A percentile compares a stretch with the other conserved stretches of the same genome.
phyloP scores from a whole-genome alignment of 352 stramenopile genomes.

The Phytophthora pluvialis region DNA sequence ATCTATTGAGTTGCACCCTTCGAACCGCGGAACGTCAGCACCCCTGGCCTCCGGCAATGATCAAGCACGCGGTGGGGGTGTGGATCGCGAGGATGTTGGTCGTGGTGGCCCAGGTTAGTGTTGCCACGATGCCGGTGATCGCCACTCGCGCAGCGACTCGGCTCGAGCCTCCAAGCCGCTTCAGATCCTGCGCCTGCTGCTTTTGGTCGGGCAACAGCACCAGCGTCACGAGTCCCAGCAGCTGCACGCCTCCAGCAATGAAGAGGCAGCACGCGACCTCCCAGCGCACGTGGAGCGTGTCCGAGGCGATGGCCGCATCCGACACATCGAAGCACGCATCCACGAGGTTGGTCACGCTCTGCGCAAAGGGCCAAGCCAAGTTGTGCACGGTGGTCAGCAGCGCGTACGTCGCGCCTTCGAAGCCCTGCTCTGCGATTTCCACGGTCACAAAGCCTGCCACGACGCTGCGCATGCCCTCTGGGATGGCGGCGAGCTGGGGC shows the following conservation, averaged over 20 bases:
- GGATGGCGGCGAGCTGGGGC: conserved; percentile 60
- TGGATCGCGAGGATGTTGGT: conserved; percentile 72
- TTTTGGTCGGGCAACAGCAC: conserved; percentile 70
- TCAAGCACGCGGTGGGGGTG: conserved; percentile 64
- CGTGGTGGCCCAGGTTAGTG: conserved; percentile 57
- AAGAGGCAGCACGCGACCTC: conserved; percentile 64
- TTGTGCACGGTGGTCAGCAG: conserved; percentile 76
- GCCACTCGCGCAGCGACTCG: conserved; percentile 44
- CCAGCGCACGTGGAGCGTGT: conserved; percentile 62
- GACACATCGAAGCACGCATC: conserved; percentile 64
- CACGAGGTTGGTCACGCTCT: conserved; percentile 60
- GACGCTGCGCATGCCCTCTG: conserved; percentile 67
- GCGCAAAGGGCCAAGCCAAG: conserved; percentile 59
- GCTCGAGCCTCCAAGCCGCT: conserved; percentile 57
- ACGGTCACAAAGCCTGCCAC: conserved; percentile 68
- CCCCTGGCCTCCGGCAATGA: conserved; percentile 62
- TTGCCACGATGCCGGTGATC: conserved; percentile 44
- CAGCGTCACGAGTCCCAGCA: conserved; percentile 54
- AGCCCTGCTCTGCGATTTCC: conserved; percentile 76
- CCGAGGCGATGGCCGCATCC: conserved; percentile 60
- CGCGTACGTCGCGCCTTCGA: conserved; percentile 70
- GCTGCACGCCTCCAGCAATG: conserved; percentile 56
- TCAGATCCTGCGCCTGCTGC: conserved; percentile 63
- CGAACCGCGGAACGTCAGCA: conserved; percentile 31
- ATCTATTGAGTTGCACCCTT: neutral